phyloP scores from a whole-genome alignment of 768 basidiomycete species.

The Crassisporium funariophilum region DNA sequence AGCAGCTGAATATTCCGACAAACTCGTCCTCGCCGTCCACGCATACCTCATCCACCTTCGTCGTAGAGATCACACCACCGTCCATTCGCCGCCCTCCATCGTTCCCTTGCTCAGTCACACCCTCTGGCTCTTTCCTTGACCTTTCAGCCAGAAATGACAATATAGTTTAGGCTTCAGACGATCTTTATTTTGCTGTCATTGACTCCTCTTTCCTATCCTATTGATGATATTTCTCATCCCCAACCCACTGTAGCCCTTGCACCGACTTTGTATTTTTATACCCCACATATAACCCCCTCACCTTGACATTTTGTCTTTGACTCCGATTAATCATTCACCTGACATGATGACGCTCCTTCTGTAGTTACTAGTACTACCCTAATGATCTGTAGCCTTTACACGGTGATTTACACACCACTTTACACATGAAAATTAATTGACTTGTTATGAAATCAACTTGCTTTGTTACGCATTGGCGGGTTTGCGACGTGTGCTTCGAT shows the following conservation, averaged over 20 bases:
- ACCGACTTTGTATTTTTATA: slow-evolving; percentile 15
- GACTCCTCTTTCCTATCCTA: neutral
- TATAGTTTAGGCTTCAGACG: slow-evolving; percentile 9
- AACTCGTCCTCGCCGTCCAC: slow-evolving; percentile 3
- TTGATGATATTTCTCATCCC: slow-evolving; percentile 1
- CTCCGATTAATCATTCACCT: too few relatives aligned
- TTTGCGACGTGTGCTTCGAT: too few relatives aligned
- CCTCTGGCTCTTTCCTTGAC: slow-evolving; percentile 28
- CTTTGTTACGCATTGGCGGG: too few relatives aligned
- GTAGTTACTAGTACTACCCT: too few relatives aligned
- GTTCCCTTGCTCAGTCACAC: slow-evolving; percentile 17
- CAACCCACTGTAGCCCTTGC: slow-evolving; percentile 13
- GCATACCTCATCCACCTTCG: slow-evolving; percentile 2
- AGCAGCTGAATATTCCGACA: slow-evolving; percentile 1
- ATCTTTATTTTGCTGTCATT: neutral
- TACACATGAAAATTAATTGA: too few relatives aligned
- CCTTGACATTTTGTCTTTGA: neutral
- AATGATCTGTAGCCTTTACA: too few relatives aligned
- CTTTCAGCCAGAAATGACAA: slow-evolving; percentile 18
- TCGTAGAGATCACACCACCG: neutral
- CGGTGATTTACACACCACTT: neutral
- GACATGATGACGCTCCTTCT: too few relatives aligned
- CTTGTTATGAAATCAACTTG: too few relatives aligned
- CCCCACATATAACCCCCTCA: neutral
- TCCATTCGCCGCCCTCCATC: slow-evolving; percentile 7